Conservation (phyloP, 208 protist genomes). For the Zelonia costaricensis region DNA sequence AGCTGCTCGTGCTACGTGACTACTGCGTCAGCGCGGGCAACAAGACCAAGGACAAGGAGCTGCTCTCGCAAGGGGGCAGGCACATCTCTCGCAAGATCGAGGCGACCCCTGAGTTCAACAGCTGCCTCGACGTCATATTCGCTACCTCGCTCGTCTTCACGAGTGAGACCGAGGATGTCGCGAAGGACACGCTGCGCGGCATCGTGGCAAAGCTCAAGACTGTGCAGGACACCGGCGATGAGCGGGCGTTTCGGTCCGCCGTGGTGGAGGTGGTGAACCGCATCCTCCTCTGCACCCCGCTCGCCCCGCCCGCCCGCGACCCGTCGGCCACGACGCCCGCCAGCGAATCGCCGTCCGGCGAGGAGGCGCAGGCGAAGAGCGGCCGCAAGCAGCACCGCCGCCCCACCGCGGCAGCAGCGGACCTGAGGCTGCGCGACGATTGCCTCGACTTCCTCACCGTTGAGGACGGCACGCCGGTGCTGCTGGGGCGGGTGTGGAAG, state of each 20-base stretch:
- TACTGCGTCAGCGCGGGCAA: conserved; percentile 23
- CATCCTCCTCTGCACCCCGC: conserved; percentile 46
- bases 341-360: too few relatives aligned
- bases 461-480: conserved; percentile 29
- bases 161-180: conserved; percentile 23
- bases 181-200: conserved; percentile 25
- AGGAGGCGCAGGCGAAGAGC: background rate
- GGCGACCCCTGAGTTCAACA: conserved; percentile 30
- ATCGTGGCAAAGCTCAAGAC: conserved; percentile 31
- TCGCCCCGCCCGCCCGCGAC: conserved; percentile 24
- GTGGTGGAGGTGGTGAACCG: conserved; percentile 40
- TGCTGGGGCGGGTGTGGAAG: conserved; percentile 25
- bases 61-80: conserved; percentile 24
- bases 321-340: background rate
- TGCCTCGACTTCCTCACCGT: conserved; percentile 40
- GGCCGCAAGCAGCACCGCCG: background rate
- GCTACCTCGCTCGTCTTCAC: conserved; percentile 28
- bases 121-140: conserved; percentile 33
- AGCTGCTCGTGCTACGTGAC: conserved; percentile 33
- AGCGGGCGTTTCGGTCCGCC: conserved; percentile 33
- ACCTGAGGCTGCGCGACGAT: conserved; percentile 28
- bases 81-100: conserved; percentile 15
- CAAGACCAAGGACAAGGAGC: conserved; percentile 20
- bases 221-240: conserved; percentile 32
- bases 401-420: background rate